A percentile compares a stretch with the other conserved stretches of the same genome.
Evolutionary conservation across 805 yeast species (phyloP).

Genomic region (Suhomyces canberraensis): DNA sequence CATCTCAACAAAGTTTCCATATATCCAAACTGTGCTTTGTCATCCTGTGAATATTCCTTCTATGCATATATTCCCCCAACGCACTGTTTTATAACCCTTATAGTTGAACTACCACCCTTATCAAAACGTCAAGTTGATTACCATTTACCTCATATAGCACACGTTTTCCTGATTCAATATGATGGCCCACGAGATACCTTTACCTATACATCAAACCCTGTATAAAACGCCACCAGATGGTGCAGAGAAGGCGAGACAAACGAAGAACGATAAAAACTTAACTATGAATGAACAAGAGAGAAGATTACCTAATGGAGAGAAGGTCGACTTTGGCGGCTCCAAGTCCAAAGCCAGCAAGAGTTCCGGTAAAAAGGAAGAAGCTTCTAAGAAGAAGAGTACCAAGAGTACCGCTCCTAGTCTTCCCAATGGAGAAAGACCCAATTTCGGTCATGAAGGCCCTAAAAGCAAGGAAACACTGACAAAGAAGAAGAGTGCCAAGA

Average conservation of each 20-base stretch:
- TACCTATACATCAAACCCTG: conserved; percentile 17
- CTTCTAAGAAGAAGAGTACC: conserved; percentile 4
- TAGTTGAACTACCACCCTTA: no score
- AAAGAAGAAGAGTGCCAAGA: background rate
- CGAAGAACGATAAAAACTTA: conserved; percentile 3
- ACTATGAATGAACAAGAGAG: conserved; percentile 13
- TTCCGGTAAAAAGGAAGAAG: conserved; percentile 4
- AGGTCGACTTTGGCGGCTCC: conserved; percentile 27
- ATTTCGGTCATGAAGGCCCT: conserved; percentile 17
- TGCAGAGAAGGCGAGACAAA: conserved; percentile 1
- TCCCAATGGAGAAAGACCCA: conserved; percentile 30
- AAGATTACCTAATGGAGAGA: conserved; percentile 27
- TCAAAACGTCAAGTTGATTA: no score
- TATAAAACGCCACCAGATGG: conserved; percentile 2
- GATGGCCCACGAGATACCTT: conserved; percentile 37
- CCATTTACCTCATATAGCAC: no score
- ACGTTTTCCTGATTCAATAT: no score
- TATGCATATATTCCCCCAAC: background rate
- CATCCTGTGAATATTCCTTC: no score
- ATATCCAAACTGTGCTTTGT: no score
- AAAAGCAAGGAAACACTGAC: conserved; percentile 9
- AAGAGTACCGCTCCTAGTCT: conserved; percentile 13
- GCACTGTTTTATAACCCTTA: background rate
- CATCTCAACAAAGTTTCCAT: no score
- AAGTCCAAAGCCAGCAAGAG: conserved; percentile 7